Evolutionary conservation across 805 yeast species (phyloP), one percentile per base, ranked within the genome.

Genomic region (Kodamaea kakaduensis): DNA sequence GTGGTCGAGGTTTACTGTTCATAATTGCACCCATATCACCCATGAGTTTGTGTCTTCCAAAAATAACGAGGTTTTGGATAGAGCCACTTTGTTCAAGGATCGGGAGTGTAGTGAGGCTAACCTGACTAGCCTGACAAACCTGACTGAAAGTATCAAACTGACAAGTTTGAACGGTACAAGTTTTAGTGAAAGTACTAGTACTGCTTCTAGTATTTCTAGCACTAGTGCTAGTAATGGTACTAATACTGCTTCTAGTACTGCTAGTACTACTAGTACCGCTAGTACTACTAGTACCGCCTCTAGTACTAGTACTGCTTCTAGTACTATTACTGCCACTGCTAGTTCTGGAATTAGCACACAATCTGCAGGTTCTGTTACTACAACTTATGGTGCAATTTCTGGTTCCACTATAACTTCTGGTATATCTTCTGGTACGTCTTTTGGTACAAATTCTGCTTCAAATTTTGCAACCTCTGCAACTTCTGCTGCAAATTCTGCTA

Each of bases 21-120:
- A 43, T 31, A 43, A 43, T 31, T 34, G 42, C 29, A 40, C 46
- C n/a, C 46, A 43, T 28, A 27, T 43, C 17, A 43, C 46, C 15
- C 46, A 43, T 30, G 46, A 43, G 31, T 43, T 43, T 28, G 36
- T 43, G 15, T 30, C 42, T 8, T 43, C 46, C 7, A 14, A 31
- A 6, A 34, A 43, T 37, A 37, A 40, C 32, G 24, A 42, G 13
- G 46, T 43, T 15, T 38, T 43, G 37, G 46, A 43, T 21, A 37
- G 36, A n/a, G 46, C 46, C 16, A 43, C 46, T 9, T 32, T 43
- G 21, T 43, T 33, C 37, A 43, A 43, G 37, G 34, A 27, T 14
- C 35, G 38, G 26, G 23, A 24, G 22, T 36, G 35, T 22, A 6
- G 22, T n/a, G 16, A 31, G 26, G 21, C 15, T 27, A 6, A 7